Conservation (phyloP, 2,329 filamentous ascomycete species). For the Ilyonectria destructans region DNA sequence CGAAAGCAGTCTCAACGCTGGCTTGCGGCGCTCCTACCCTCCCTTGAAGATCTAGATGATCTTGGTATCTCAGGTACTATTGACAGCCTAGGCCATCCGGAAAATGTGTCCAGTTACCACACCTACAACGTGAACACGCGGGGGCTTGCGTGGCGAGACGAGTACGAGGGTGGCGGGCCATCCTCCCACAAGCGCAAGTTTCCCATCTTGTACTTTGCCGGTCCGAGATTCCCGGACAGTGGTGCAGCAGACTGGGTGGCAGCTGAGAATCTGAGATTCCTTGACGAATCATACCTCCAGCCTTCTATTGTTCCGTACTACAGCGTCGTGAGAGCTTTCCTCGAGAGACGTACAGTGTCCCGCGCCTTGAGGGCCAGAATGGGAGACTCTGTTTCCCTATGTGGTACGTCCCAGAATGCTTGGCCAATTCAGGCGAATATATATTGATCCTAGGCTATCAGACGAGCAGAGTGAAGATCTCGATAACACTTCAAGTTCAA, state of each 20-base stretch:
- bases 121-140: not conserved
- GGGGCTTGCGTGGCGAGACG: not conserved
- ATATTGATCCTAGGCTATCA: not conserved
- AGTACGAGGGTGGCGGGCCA: not conserved
- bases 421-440: not conserved
- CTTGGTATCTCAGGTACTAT: slow-evolving; percentile 1
- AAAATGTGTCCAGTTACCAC: not conserved
- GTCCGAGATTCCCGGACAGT: not conserved
- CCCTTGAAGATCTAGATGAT: not conserved
- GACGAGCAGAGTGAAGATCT: not conserved
- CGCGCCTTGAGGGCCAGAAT: not conserved
- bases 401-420: not conserved
- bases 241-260: not conserved
- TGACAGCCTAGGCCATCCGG: slow-evolving; percentile 1
- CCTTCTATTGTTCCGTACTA: not conserved
- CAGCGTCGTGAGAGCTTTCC: not conserved
- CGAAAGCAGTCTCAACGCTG: slow-evolving; percentile 1
- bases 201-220: not conserved
- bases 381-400: not conserved
- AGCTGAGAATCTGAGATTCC: not conserved
- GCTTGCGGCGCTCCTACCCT: slow-evolving; percentile 1
- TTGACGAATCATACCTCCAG: not conserved
- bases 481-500: not conserved
- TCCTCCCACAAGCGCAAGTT: not conserved
- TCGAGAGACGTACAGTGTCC: not conserved